Base-by-base conservation (phyloP, 2,329 filamentous ascomycete species). In the Taxawa tesnikishii region DNA sequence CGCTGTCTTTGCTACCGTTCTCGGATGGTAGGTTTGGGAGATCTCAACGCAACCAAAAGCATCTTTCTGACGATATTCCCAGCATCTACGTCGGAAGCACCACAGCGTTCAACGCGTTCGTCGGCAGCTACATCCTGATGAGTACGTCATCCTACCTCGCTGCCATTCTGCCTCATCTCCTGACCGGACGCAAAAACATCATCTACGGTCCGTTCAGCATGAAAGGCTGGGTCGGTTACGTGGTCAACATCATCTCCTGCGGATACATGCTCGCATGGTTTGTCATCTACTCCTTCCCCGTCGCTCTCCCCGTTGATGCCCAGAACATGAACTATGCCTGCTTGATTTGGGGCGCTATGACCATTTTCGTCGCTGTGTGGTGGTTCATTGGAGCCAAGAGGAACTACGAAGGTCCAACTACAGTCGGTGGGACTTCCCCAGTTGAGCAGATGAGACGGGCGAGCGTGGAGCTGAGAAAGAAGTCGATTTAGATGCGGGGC, bases 101-200 rank as follows among this genome's bases (percentile, higher is more conserved):
- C 1, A 76, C 73, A 0, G 78, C 78, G 0, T 83, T 82, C 54
- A 68, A 71, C 26, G 76, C 76, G 0, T 70, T 82, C 15, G 68
- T 80, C 6, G 73, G 73, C 8, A 66, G 60, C 0, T 75, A 72
- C 47, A 63, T 72, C 32, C 60, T 75, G 9, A 57, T 75, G 1
- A 58, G 59, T 3, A 67, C 66, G 0, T 45, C 68, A 7, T 75
- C 70, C 0, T 82, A 77, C 47, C 58, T 78, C 3, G 70, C 71
- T 1, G 72, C 74, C 5, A 74, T 83, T 33, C 51, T 81, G 2
- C 61, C 62, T 7, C 55, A 65, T 32, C 38, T 63, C 21, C 39
- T 63, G 2, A 52, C 53, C 1, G 41, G 53, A 11, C 44, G 60
- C 7, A 43, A 39, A 12, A 42, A 61, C 34, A 46, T 78, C 36